A percentile compares a stretch with the other conserved stretches of the same genome.
These are phyloP conservation scores for Acanthamoeba lenticulata DNA, from an alignment of 208 protist species.

Conservation along the genomic window DNA sequence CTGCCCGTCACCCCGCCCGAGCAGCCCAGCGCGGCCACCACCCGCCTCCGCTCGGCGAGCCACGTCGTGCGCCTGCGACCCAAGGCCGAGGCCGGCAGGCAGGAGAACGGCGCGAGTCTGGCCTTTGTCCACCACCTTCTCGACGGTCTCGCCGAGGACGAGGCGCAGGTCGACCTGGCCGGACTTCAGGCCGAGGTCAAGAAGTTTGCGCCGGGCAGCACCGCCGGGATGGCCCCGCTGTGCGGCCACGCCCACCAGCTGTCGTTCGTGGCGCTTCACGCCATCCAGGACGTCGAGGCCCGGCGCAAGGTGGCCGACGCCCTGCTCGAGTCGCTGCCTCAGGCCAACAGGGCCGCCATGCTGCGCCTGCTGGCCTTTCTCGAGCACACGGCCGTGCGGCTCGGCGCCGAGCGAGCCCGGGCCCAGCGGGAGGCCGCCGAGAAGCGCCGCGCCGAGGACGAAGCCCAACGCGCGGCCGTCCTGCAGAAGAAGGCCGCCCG, in stretches of 20 bases:
- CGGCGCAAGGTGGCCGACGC: not conserved
- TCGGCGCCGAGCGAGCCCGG: not conserved
- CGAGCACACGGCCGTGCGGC: not conserved
- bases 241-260: constrained; percentile 27
- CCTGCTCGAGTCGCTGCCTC: not conserved
- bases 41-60: not conserved
- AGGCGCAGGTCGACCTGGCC: not conserved
- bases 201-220: not conserved
- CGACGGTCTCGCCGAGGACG: not conserved
- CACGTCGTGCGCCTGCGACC: not conserved
- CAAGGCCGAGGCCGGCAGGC: not conserved
- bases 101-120: constrained; percentile 32
- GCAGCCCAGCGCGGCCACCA: not conserved
- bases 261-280: not conserved
- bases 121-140: not conserved
- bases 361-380: constrained; percentile 19
- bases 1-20: not conserved
- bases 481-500: not conserved
- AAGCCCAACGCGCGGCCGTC: not conserved
- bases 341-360: not conserved
- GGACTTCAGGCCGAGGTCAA: not conserved
- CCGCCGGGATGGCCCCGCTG: not conserved
- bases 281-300: not conserved
- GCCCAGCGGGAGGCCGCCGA: not conserved
- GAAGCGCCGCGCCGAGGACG: not conserved